A percentile compares a stretch with the other conserved stretches of the same genome.
phyloP scores from a whole-genome alignment of 2,329 filamentous ascomycete genomes.

The Colletotrichum sp. region DNA sequence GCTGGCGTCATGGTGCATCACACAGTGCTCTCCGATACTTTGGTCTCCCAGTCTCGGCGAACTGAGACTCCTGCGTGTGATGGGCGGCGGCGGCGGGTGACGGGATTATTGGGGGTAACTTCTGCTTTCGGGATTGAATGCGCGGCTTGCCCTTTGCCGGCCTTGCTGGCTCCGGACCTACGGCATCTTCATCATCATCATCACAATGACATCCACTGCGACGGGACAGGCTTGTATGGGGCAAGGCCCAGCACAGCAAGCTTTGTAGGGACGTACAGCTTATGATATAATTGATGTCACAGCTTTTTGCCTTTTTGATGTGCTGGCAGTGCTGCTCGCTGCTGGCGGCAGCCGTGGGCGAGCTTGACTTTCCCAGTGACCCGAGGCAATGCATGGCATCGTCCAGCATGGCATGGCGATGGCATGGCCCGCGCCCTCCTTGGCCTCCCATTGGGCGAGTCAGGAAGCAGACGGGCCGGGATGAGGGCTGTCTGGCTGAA shows the following conservation, averaged over 20 bases:
- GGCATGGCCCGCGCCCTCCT: background rate
- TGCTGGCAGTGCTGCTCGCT: background rate
- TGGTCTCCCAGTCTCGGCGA: background rate
- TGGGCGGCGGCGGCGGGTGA: background rate
- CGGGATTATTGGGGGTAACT: background rate
- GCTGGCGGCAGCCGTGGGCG: background rate
- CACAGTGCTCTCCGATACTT: background rate
- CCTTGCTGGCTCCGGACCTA: background rate
- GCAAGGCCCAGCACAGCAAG: background rate
- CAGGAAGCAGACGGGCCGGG: constrained; percentile 4
- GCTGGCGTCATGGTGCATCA: constrained; percentile 4
- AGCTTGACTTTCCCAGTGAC: background rate
- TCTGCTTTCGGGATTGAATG: background rate
- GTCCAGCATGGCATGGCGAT: background rate
- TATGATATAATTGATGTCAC: background rate
- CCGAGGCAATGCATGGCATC: constrained; percentile 7
- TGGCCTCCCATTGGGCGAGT: background rate
- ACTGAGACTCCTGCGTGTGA: background rate
- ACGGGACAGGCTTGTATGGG: background rate
- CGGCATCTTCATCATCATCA: background rate
- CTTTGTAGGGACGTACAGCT: background rate
- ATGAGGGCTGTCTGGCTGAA: constrained; percentile 13
- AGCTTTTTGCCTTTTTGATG: background rate
- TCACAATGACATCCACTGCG: background rate
- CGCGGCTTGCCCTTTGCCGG: background rate